Percentiles rank a stretch among this genome's conserved stretches.
Conservation (phyloP, 2,329 filamentous ascomycete species). For the Monilinia fructicola region DNA sequence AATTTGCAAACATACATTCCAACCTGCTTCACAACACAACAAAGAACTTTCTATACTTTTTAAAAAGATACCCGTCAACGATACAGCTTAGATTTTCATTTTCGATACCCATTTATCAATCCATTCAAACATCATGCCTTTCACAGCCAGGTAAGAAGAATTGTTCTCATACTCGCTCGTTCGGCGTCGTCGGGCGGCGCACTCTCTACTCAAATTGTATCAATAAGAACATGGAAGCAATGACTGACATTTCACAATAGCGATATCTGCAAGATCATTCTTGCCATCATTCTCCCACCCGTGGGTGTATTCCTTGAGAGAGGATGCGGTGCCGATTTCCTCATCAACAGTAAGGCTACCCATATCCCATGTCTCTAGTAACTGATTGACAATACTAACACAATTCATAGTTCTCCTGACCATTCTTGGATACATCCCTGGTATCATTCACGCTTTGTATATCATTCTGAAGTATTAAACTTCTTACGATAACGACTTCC, state of each 20-base stretch:
- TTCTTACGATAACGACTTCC: neutral
- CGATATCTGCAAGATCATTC: conserved; percentile 78
- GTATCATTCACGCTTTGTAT: conserved; percentile 28
- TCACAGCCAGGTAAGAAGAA: conserved; percentile 55
- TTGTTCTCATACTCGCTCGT: neutral
- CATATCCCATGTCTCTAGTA: conserved; percentile 64
- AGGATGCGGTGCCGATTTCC: conserved; percentile 79
- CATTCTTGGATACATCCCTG: conserved; percentile 26
- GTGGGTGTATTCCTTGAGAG: conserved; percentile 90
- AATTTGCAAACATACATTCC: conserved; percentile 14
- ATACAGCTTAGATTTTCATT: neutral
- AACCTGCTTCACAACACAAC: conserved; percentile 8
- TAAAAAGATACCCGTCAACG: conserved; percentile 6
- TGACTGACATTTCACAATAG: conserved; percentile 44
- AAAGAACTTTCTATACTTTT: conserved; percentile 7
- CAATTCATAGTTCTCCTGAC: conserved; percentile 15
- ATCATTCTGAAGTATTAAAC: conserved; percentile 84
- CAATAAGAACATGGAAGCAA: neutral
- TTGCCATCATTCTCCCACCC: conserved; percentile 86
- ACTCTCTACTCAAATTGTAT: neutral
- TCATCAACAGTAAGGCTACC: conserved; percentile 77
- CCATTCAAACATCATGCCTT: conserved; percentile 48
- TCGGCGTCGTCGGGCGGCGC: neutral
- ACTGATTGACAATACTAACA: neutral
- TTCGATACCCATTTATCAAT: conserved; percentile 6